Percentiles rank a stretch among this genome's conserved stretches.
Evolutionary conservation across 805 yeast species (phyloP).

Genomic region (Saccharomycopsis sp.): DNA sequence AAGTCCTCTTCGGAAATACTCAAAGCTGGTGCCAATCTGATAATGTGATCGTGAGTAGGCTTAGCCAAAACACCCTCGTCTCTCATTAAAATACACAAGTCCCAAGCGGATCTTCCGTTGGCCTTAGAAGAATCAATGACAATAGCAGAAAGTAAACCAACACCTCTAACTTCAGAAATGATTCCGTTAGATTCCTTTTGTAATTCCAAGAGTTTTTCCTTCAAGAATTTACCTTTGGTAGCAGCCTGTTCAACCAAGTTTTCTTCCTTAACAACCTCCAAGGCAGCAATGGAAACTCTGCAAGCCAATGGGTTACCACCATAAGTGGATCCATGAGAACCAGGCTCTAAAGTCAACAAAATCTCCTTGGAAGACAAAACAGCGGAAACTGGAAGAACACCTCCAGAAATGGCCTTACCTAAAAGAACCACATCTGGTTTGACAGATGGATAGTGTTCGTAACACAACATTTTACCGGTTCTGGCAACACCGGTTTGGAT

Average conservation of each 20-base stretch:
- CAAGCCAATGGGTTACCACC: slow-evolving; percentile 97
- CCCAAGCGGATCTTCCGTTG: slow-evolving; percentile 93
- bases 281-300: slow-evolving; percentile 87
- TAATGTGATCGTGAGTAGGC: slow-evolving; percentile 94
- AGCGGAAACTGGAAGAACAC: slow-evolving; percentile 87
- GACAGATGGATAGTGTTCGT: slow-evolving; percentile 71
- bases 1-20: slow-evolving; percentile 86
- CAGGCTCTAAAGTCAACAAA: slow-evolving; percentile 86
- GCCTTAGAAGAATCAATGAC: slow-evolving; percentile 82
- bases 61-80: slow-evolving; percentile 86
- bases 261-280: slow-evolving; percentile 85
- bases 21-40: slow-evolving; percentile 93
- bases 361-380: slow-evolving; percentile 86
- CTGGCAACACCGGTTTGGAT: slow-evolving; percentile 97
- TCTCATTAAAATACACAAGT: slow-evolving; percentile 83
- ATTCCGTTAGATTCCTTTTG: slow-evolving; percentile 48
- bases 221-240: slow-evolving; percentile 63
- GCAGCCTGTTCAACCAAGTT: slow-evolving; percentile 72
- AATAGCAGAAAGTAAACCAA: slow-evolving; percentile 83
- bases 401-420: slow-evolving; percentile 95
- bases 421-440: slow-evolving; percentile 85
- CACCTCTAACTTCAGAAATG: slow-evolving; percentile 65
- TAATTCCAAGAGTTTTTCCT: slow-evolving; percentile 48
- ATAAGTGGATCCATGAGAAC: slow-evolving; percentile 95
- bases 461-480: slow-evolving; percentile 90